Evolutionary conservation across 202 grass and related monocot genomes (phyloP).

Genomic region (Bolboschoenoplectus hybrid): DNA sequence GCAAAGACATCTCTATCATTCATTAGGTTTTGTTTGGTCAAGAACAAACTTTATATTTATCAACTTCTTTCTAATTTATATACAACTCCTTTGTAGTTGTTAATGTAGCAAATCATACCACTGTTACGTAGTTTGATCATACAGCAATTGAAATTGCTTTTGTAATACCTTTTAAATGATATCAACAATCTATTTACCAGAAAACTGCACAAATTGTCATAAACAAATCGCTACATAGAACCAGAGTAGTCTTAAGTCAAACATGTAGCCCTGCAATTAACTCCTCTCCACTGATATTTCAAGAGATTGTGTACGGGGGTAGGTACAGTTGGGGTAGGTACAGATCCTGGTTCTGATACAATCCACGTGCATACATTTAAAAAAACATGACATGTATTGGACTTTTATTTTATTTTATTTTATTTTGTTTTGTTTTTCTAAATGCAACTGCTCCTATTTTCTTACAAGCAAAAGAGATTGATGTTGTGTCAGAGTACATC

Average conservation of each 20-base stretch:
- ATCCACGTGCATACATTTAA: constrained; percentile 1
- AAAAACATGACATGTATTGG: background rate
- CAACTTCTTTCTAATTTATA: background rate
- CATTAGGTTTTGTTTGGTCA: background rate
- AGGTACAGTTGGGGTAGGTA: constrained; percentile 21
- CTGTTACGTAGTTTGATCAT: background rate
- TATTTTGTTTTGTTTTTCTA: background rate
- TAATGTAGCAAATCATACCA: background rate
- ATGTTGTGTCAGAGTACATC: background rate
- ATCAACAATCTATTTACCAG: background rate
- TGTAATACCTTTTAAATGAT: background rate
- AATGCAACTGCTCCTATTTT: background rate
- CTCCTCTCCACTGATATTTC: background rate
- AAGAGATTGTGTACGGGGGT: background rate
- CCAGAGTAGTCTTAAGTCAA: background rate
- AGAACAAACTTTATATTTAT: background rate
- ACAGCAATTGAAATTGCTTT: background rate
- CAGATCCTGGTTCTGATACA: background rate
- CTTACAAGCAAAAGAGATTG: background rate
- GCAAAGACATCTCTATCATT: background rate
- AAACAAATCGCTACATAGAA: background rate
- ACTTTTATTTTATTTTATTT: background rate
- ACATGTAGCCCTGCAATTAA: background rate
- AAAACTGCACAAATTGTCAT: background rate
- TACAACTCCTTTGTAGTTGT: background rate